phyloP scores from a whole-genome alignment of 2,329 filamentous ascomycete species.

The Fonsecaea pedrosoi region DNA sequence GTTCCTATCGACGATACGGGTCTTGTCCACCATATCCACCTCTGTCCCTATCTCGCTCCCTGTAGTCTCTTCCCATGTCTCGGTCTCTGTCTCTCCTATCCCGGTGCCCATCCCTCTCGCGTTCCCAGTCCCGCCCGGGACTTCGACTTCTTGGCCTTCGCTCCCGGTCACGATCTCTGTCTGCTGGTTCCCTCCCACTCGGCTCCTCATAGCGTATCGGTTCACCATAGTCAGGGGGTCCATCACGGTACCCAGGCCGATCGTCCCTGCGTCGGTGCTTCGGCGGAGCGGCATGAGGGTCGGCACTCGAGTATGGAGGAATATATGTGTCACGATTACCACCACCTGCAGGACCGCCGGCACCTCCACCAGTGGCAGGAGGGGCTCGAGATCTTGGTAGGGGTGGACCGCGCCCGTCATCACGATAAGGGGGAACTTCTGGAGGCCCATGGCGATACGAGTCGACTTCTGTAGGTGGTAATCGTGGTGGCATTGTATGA shows the following conservation, averaged over 20 bases:
- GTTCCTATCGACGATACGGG: conserved; percentile 24
- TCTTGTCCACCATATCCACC: conserved; percentile 27
- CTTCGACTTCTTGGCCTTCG: conserved; percentile 36
- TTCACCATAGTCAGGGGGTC: conserved; percentile 28
- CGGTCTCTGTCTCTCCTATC: conserved; percentile 33
- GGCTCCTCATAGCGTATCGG: conserved; percentile 33
- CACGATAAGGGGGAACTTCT: conserved; percentile 35
- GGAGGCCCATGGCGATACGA: conserved; percentile 29
- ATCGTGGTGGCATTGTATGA: conserved; percentile 33
- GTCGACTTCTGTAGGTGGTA: conserved; percentile 32
- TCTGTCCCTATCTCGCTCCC: conserved; percentile 28
- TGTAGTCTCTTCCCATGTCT: conserved; percentile 26
- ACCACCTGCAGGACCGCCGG: conserved; percentile 6
- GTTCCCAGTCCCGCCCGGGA: conserved; percentile 32
- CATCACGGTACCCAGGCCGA: conserved; percentile 27
- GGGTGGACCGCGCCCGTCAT: conserved; percentile 36
- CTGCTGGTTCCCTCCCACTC: conserved; percentile 6
- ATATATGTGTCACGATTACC: conserved; percentile 40
- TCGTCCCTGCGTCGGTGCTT: conserved; percentile 30
- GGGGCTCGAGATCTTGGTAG: conserved; percentile 31
- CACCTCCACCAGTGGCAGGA: conserved; percentile 3
- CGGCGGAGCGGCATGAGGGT: conserved; percentile 26
- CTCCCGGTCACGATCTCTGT: conserved; percentile 30
- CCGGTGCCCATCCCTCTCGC: conserved; percentile 24
- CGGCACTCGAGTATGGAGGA: conserved; percentile 40